Conservation (phyloP, 495 filamentous ascomycete species). For the Hyaloscypha finlandica region DNA sequence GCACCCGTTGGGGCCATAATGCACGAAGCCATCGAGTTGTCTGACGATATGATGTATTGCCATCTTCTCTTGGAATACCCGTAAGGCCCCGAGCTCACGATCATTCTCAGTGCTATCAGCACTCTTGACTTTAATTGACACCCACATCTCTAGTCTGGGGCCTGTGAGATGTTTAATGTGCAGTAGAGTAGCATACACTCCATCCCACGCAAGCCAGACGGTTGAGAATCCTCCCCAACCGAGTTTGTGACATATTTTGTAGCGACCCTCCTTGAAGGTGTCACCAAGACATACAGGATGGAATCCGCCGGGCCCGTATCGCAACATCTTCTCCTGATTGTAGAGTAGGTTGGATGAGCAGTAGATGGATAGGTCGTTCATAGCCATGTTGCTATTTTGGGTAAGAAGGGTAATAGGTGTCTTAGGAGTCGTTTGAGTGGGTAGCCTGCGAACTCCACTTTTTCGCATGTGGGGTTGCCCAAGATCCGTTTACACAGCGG, state of each 20-base stretch:
- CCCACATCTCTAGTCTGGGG: slow-evolving; percentile 28
- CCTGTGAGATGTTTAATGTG: neutral
- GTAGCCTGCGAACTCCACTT: too few relatives aligned
- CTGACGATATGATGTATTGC: slow-evolving; percentile 34
- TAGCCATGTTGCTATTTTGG: neutral
- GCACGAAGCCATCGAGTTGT: slow-evolving; percentile 42
- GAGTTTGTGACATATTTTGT: slow-evolving; percentile 44
- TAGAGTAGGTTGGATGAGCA: slow-evolving; percentile 2
- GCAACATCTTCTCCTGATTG: slow-evolving; percentile 10
- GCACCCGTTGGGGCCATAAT: slow-evolving; percentile 44
- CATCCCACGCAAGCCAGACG: slow-evolving; percentile 45
- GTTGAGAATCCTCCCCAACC: slow-evolving; percentile 47
- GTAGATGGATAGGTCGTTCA: slow-evolving; percentile 5
- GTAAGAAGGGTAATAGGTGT: neutral
- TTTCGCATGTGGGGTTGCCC: too few relatives aligned
- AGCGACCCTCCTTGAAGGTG: slow-evolving; percentile 35
- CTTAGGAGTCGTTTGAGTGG: neutral
- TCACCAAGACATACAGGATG: slow-evolving; percentile 44
- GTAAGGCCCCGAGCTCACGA: slow-evolving; percentile 22
- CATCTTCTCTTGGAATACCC: slow-evolving; percentile 21
- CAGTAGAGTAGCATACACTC: slow-evolving; percentile 4
- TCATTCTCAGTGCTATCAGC: slow-evolving; percentile 22
- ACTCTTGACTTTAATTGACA: slow-evolving; percentile 43
- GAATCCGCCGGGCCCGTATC: slow-evolving; percentile 49
- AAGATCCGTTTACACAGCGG: too few relatives aligned